Evolutionary conservation across 352 stramenopile species (phyloP).

Genomic region (Globisporangium lucens): DNA sequence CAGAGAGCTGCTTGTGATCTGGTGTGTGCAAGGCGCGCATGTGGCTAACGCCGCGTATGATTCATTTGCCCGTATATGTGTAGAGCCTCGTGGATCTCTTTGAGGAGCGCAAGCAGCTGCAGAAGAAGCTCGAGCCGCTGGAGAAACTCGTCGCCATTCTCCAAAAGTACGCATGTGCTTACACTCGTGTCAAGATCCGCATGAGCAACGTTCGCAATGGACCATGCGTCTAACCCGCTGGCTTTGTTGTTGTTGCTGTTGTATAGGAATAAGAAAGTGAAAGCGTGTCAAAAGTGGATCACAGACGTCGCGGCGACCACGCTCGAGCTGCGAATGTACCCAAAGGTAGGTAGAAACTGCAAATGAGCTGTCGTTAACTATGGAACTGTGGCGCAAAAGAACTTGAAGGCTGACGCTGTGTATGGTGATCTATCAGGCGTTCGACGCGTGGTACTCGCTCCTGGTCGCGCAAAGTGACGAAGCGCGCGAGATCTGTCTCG

Average conservation of each 20-base stretch:
- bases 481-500: slow-evolving; percentile 35
- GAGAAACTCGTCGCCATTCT: slow-evolving; percentile 76
- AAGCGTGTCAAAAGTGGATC: slow-evolving; percentile 80
- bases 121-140: slow-evolving; percentile 65
- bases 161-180: slow-evolving; percentile 33
- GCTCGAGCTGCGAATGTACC: slow-evolving; percentile 45
- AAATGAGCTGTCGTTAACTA: too few relatives aligned
- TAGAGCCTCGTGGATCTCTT: slow-evolving; percentile 80
- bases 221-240: neutral
- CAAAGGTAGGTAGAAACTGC: slow-evolving; percentile 30
- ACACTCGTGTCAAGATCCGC: too few relatives aligned
- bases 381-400: neutral
- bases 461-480: slow-evolving; percentile 29
- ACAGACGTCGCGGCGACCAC: slow-evolving; percentile 58
- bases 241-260: neutral
- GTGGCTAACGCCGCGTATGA: neutral
- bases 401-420: neutral
- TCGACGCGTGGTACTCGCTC: slow-evolving; percentile 77
- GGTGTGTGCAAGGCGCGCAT: neutral
- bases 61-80: neutral
- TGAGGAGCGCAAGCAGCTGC: slow-evolving; percentile 39
- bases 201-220: neutral
- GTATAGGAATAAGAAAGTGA: slow-evolving; percentile 64
- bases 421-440: slow-evolving; percentile 36
- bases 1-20: neutral